Evolutionary conservation across 192 early-diverging fungal genomes (phyloP).

Genomic region (Umbelopsis sp.): DNA sequence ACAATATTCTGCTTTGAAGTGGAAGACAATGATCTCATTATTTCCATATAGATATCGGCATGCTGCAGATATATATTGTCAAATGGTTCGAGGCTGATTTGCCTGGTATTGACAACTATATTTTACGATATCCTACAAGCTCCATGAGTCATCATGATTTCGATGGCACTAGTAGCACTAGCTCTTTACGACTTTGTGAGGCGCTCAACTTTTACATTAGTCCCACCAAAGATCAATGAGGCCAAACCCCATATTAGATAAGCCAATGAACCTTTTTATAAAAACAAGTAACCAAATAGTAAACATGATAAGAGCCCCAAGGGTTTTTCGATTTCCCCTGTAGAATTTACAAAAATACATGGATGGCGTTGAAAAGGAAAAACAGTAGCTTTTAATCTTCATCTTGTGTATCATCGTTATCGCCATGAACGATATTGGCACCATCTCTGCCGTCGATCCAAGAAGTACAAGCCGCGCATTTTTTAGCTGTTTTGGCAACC

Average conservation of each 20-base stretch:
- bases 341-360: too few species aligned
- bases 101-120: constrained; percentile 34
- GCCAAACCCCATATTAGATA: too few species aligned
- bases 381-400: background rate
- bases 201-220: constrained; percentile 1
- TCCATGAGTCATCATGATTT: background rate
- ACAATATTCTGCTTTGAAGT: background rate
- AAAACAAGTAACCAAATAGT: too few species aligned
- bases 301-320: too few species aligned
- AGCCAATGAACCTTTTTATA: too few species aligned
- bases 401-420: background rate
- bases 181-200: background rate
- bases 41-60: constrained; percentile 23
- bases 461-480: constrained; percentile 43
- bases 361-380: background rate
- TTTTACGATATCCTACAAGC: background rate
- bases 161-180: background rate
- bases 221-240: background rate
- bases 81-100: constrained; percentile 37
- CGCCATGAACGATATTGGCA: background rate
- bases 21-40: background rate
- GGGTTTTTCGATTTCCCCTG: too few species aligned
- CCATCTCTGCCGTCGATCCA: constrained; percentile 39
- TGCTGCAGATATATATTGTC: constrained; percentile 28
- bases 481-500: constrained; percentile 32